Percentiles rank a stretch among this genome's conserved stretches.
Evolutionary conservation across 2,329 filamentous ascomycete species (phyloP).

Genomic region (Teratosphaeria nubilosa): DNA sequence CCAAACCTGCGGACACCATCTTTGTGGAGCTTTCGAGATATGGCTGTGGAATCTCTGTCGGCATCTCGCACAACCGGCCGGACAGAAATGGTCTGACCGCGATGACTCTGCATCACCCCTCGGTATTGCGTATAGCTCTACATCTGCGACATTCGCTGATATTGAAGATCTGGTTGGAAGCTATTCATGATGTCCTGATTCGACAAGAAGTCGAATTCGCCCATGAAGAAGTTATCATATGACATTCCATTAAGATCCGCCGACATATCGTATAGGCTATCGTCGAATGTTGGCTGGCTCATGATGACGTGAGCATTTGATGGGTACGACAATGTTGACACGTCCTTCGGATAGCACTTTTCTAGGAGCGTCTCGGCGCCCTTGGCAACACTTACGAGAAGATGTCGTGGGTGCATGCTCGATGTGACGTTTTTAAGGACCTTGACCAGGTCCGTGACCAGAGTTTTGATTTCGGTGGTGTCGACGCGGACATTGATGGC

Average conservation of each 20-base stretch:
- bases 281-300: conserved; percentile 19
- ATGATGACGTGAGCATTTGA: conserved; percentile 20
- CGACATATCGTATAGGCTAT: conserved; percentile 19
- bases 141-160: conserved; percentile 10
- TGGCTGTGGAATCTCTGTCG: conserved; percentile 6
- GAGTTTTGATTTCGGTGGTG: conserved; percentile 15
- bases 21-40: conserved; percentile 7
- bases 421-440: conserved; percentile 19
- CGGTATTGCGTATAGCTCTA: not conserved
- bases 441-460: conserved; percentile 16
- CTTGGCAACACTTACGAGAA: conserved; percentile 19
- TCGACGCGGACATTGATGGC: conserved; percentile 17
- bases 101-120: no score
- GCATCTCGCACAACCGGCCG: not conserved
- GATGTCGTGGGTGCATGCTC: conserved; percentile 21
- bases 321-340: conserved; percentile 10
- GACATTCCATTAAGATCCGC: conserved; percentile 13
- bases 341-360: conserved; percentile 10
- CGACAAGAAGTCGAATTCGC: conserved; percentile 22
- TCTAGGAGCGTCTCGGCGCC: conserved; percentile 19
- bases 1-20: conserved; percentile 12
- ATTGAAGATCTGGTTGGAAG: conserved; percentile 17
- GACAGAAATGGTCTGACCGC: not conserved
- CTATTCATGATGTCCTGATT: conserved; percentile 15
- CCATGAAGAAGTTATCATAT: conserved; percentile 22